A percentile compares a stretch with the other conserved stretches of the same genome.
Evolutionary conservation across 768 basidiomycete species (phyloP).

Genomic region (Tremella yokohamensis): DNA sequence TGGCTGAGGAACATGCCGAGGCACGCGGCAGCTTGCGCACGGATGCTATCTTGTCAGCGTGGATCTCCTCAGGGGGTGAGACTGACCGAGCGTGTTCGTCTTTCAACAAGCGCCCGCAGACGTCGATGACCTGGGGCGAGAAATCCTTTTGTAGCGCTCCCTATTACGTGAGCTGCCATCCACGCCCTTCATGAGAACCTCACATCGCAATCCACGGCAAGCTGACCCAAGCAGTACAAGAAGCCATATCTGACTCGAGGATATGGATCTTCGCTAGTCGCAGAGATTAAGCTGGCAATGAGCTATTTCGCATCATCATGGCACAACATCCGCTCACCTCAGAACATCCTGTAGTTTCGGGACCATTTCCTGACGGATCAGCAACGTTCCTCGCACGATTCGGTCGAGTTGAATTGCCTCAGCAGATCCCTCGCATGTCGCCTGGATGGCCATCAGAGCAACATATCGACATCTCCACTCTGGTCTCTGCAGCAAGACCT

Average conservation of each 20-base stretch:
- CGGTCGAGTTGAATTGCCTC: slow-evolving; percentile 1
- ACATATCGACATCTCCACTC: slow-evolving; percentile 85
- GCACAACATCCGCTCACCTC: slow-evolving; percentile 56
- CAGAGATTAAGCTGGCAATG: slow-evolving; percentile 47
- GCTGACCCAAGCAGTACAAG: slow-evolving; percentile 76
- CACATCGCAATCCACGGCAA: slow-evolving; percentile 45
- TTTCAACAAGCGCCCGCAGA: slow-evolving; percentile 68
- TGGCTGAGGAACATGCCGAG: slow-evolving; percentile 90
- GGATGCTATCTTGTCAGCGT: slow-evolving; percentile 58
- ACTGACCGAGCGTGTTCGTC: slow-evolving; percentile 68
- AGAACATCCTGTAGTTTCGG: slow-evolving; percentile 78
- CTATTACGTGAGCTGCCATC: slow-evolving; percentile 49
- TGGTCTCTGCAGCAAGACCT: slow-evolving; percentile 72
- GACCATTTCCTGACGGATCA: slow-evolving; percentile 54
- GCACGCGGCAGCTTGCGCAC: slow-evolving; percentile 79
- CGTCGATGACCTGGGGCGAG: slow-evolving; percentile 57
- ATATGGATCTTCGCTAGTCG: slow-evolving; percentile 73
- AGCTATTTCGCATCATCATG: not conserved
- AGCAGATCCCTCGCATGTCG: slow-evolving; percentile 68
- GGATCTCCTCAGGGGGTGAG: not conserved
- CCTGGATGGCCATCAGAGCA: slow-evolving; percentile 79
- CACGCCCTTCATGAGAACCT: too few relatives aligned
- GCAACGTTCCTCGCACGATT: slow-evolving; percentile 55
- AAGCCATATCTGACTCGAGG: slow-evolving; percentile 72
- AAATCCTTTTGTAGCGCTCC: slow-evolving; percentile 72